These are phyloP conservation scores for Zarea fungicola DNA, from an alignment of 2,329 filamentous ascomycete genomes.

Conservation along the genomic window DNA sequence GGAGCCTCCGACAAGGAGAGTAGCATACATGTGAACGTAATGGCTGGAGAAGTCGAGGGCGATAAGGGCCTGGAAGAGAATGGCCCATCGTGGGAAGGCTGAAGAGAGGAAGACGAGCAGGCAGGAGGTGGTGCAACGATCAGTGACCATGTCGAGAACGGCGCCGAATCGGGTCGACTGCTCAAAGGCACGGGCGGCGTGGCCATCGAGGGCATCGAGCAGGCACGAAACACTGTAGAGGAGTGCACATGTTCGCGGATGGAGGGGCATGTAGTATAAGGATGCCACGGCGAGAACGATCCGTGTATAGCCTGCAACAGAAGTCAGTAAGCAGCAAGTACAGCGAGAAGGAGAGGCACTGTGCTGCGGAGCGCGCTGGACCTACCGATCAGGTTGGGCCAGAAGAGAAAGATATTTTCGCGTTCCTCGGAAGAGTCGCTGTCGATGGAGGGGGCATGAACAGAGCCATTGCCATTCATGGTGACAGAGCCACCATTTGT, in stretches of 20 bases:
- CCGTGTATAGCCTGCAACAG: conserved; percentile 57
- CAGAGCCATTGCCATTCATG: conserved; percentile 44
- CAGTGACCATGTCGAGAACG: conserved; percentile 98
- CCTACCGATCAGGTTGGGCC: conserved; percentile 75
- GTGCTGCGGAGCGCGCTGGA: conserved; percentile 12
- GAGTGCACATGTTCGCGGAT: conserved; percentile 89
- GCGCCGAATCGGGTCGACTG: conserved; percentile 95
- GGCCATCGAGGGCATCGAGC: conserved; percentile 90
- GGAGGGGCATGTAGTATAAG: conserved; percentile 97
- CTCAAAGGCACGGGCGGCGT: conserved; percentile 73
- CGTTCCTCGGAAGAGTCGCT: conserved; percentile 31
- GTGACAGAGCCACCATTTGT: conserved; percentile 16
- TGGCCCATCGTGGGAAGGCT: conserved; percentile 89
- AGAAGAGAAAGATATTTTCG: conserved; percentile 80
- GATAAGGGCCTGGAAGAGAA: conserved; percentile 91
- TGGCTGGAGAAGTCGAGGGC: conserved; percentile 90
- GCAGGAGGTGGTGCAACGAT: conserved; percentile 94
- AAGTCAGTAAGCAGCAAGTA: background rate
- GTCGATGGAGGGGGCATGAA: conserved; percentile 26
- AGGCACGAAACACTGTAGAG: conserved; percentile 93
- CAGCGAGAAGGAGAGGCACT: background rate
- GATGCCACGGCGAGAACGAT: conserved; percentile 82
- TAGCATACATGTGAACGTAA: conserved; percentile 99
- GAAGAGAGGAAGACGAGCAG: conserved; percentile 91
- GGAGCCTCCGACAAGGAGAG: conserved; percentile 77